Evolutionary conservation across 176 grass and related monocot species (phyloP).

Genomic region (Oryza brachyantha): DNA sequence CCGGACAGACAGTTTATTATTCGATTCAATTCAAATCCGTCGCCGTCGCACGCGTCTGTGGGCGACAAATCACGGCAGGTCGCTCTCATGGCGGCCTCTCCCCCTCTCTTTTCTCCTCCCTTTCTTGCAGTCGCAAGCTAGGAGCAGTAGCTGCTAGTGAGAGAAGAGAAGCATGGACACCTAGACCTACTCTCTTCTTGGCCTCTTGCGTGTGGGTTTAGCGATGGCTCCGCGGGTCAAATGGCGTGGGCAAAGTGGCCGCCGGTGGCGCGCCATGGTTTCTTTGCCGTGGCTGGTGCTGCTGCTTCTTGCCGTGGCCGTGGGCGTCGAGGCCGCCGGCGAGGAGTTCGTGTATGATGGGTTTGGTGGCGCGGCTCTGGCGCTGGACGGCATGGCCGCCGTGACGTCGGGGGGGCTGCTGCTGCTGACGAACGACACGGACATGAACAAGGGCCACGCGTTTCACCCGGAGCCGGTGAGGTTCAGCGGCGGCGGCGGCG

Average conservation of each 20-base stretch:
- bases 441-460: slow-evolving; percentile 46
- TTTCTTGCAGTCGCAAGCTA: slow-evolving; percentile 4
- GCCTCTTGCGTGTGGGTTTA: not conserved
- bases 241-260: not conserved
- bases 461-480: slow-evolving; percentile 26
- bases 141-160: no score
- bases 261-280: not conserved
- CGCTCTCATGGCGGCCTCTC: slow-evolving; percentile 16
- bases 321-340: not conserved
- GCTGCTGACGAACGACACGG: slow-evolving; percentile 48
- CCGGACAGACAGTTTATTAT: no score
- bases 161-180: no score
- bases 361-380: slow-evolving; percentile 21
- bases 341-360: slow-evolving; percentile 36
- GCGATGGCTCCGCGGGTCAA: not conserved
- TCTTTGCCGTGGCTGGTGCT: not conserved
- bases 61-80: slow-evolving; percentile 3
- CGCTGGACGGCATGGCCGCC: slow-evolving; percentile 35
- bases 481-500: not conserved
- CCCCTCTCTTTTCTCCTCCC: not conserved
- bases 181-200: not conserved
- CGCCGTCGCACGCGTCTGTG: not conserved
- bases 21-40: no score
- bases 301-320: not conserved
- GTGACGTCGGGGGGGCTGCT: slow-evolving; percentile 33